phyloP scores from a whole-genome alignment of 2,329 filamentous ascomycete genomes.

The Fusarium verticillioides region DNA sequence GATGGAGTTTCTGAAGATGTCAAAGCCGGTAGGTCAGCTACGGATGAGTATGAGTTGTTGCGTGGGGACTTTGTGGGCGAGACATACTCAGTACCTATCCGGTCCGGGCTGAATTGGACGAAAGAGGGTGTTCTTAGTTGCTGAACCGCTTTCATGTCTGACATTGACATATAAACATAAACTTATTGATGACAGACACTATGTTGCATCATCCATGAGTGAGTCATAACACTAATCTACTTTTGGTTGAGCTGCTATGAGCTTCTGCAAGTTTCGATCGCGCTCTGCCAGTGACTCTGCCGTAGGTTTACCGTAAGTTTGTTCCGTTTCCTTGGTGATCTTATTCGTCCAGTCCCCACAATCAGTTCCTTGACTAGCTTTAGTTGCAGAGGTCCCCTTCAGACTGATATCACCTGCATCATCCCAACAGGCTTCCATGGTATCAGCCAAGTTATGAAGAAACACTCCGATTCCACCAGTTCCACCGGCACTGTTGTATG shows the following conservation, averaged over 20 bases:
- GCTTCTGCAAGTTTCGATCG: conserved; percentile 22
- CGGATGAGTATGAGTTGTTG: background rate
- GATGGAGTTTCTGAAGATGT: background rate
- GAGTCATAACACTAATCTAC: background rate
- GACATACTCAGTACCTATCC: background rate
- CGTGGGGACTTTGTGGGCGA: background rate
- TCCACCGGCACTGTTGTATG: conserved; percentile 38
- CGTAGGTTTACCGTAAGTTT: conserved; percentile 20
- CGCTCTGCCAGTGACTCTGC: conserved; percentile 12
- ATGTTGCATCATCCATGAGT: accelerated
- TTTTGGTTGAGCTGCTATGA: conserved; percentile 27
- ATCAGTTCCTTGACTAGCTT: background rate
- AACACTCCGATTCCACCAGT: conserved; percentile 33
- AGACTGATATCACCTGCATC: conserved; percentile 17
- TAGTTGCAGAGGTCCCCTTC: background rate
- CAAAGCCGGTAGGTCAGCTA: background rate
- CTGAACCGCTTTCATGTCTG: accelerated
- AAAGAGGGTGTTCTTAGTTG: background rate
- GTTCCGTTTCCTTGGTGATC: conserved; percentile 18
- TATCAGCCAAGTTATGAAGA: conserved; percentile 26
- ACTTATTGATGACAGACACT: background rate
- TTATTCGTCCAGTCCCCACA: conserved; percentile 20
- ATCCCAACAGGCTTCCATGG: conserved; percentile 34
- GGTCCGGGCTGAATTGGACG: background rate
- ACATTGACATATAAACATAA: background rate